Evolutionary conservation across 2,329 filamentous ascomycete species (phyloP).

Genomic region (Colletotrichum eleusines): DNA sequence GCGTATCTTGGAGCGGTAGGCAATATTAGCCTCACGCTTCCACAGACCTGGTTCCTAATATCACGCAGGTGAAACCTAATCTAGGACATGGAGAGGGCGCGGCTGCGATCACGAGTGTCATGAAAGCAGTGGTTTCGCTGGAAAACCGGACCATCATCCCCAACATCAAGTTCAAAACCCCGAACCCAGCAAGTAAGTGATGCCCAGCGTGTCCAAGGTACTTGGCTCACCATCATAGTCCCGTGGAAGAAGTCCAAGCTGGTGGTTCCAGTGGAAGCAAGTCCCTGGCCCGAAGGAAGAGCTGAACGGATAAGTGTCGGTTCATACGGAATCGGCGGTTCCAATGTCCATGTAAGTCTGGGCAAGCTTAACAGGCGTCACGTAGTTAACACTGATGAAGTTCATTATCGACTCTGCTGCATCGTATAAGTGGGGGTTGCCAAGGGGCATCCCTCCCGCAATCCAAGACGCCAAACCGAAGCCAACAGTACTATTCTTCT

Average conservation of each 20-base stretch:
- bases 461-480: too few relatives aligned
- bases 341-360: slow-evolving; percentile 52
- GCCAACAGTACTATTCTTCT: too few relatives aligned
- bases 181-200: slow-evolving; percentile 29
- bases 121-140: slow-evolving; percentile 50
- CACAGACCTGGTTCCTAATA: background rate
- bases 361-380: background rate
- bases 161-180: slow-evolving; percentile 41
- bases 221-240: slow-evolving; percentile 14
- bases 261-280: slow-evolving; percentile 45
- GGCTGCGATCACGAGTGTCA: slow-evolving; percentile 48
- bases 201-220: background rate
- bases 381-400: background rate
- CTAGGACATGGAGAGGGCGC: slow-evolving; percentile 54
- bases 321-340: slow-evolving; percentile 55
- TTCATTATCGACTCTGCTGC: slow-evolving; percentile 32
- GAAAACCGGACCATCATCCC: slow-evolving; percentile 39
- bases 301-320: slow-evolving; percentile 52
- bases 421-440: background rate
- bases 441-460: too few relatives aligned
- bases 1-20: slow-evolving; percentile 47
- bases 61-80: slow-evolving; percentile 54
- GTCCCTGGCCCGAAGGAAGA: slow-evolving; percentile 46
- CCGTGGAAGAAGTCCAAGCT: slow-evolving; percentile 45
- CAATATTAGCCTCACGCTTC: background rate